phyloP scores from a whole-genome alignment of 129 eudicot species.

The Silybum marianum region DNA sequence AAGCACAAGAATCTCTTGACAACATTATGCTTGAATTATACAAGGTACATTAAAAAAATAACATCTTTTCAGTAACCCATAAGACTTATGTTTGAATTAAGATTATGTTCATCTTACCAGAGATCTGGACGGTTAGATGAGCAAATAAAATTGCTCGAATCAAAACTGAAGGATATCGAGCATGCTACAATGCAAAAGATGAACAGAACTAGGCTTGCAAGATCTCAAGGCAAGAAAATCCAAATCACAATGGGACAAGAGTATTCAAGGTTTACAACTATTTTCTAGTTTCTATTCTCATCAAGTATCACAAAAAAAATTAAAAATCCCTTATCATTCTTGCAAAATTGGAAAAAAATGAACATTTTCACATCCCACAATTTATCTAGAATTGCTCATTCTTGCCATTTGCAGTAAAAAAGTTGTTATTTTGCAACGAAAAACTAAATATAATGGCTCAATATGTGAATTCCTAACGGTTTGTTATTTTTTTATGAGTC shows the following conservation, averaged over 20 bases:
- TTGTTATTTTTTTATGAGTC: neutral
- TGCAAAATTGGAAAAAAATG: no score
- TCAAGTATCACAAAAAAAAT: no score
- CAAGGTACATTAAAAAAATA: conserved; percentile 51
- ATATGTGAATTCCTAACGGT: neutral
- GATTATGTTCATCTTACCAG: conserved; percentile 35
- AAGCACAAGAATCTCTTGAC: conserved; percentile 81
- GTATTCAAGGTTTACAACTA: conserved; percentile 57
- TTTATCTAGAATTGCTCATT: neutral
- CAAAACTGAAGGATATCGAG: conserved; percentile 62
- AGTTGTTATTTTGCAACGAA: no score
- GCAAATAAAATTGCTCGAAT: conserved; percentile 67
- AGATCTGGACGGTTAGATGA: conserved; percentile 74
- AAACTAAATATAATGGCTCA: neutral
- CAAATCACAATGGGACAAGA: conserved; percentile 73
- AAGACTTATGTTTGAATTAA: no score
- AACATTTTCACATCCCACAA: neutral
- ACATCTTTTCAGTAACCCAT: no score
- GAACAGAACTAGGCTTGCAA: conserved; percentile 55
- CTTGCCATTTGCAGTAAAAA: neutral
- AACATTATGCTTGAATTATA: conserved; percentile 77
- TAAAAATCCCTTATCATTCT: no score
- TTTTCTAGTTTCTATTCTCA: no score
- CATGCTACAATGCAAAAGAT: conserved; percentile 35
- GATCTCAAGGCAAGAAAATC: conserved; percentile 80